Percentiles rank a stretch among this genome's conserved stretches.
phyloP scores from a whole-genome alignment of 495 filamentous ascomycete genomes.

The Lasiosphaeria ovina region DNA sequence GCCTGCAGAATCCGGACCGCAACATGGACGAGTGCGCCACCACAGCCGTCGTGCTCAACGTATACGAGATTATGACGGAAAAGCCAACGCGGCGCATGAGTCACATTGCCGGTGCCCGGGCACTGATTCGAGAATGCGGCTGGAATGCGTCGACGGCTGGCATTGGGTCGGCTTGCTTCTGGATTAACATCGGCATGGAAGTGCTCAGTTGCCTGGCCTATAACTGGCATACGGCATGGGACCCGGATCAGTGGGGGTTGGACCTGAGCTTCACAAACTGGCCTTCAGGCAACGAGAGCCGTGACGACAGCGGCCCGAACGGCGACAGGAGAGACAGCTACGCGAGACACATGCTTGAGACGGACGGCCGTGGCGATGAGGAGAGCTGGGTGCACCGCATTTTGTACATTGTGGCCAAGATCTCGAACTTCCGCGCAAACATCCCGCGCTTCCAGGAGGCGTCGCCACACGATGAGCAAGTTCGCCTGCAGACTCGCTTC shows the following conservation, averaged over 20 bases:
- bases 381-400: slow-evolving; percentile 92
- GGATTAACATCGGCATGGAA: slow-evolving; percentile 90
- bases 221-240: slow-evolving; percentile 86
- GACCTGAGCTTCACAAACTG: slow-evolving; percentile 68
- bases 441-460: slow-evolving; percentile 59
- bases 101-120: slow-evolving; percentile 82
- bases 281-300: slow-evolving; percentile 14
- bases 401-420: slow-evolving; percentile 85
- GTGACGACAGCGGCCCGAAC: slow-evolving; percentile 54
- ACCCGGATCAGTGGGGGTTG: slow-evolving; percentile 88
- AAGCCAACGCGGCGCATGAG: slow-evolving; percentile 72
- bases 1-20: slow-evolving; percentile 75
- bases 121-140: slow-evolving; percentile 84
- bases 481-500: slow-evolving; percentile 60
- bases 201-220: slow-evolving; percentile 81
- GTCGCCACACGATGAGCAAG: slow-evolving; percentile 58
- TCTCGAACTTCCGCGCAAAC: slow-evolving; percentile 75
- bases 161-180: slow-evolving; percentile 88
- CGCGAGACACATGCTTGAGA: slow-evolving; percentile 59
- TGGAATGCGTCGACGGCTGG: slow-evolving; percentile 82
- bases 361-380: slow-evolving; percentile 49
- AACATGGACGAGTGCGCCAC: slow-evolving; percentile 86
- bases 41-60: slow-evolving; percentile 82
- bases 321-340: slow-evolving; percentile 69
- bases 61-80: slow-evolving; percentile 89